phyloP scores from a whole-genome alignment of 2,329 filamentous ascomycete species.

The Ilyonectria sp. region DNA sequence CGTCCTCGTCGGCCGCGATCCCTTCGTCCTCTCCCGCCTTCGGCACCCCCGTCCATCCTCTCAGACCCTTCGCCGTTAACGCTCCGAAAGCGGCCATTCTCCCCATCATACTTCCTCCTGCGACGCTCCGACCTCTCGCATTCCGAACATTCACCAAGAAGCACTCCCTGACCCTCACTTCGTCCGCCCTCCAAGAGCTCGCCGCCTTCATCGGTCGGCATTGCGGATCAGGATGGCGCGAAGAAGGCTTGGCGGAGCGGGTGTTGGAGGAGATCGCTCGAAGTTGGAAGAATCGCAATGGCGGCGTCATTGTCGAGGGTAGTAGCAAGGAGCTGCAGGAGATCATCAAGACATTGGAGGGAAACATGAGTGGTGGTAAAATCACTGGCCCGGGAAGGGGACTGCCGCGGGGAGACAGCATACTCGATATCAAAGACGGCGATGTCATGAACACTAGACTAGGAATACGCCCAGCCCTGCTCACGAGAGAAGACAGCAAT shows the following conservation, averaged over 20 bases:
- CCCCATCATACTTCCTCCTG: constrained; percentile 89
- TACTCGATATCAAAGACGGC: constrained; percentile 70
- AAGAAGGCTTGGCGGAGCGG: constrained; percentile 92
- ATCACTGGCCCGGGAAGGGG: constrained; percentile 68
- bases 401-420: constrained; percentile 71
- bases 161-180: constrained; percentile 92
- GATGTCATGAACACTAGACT: constrained; percentile 70
- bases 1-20: constrained; percentile 69
- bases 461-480: constrained; percentile 63
- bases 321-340: constrained; percentile 81
- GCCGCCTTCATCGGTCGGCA: constrained; percentile 93
- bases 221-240: constrained; percentile 96
- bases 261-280: constrained; percentile 93
- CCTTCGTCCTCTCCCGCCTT: constrained; percentile 94
- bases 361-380: constrained; percentile 89
- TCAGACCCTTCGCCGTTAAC: constrained; percentile 73
- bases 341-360: constrained; percentile 87
- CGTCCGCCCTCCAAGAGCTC: constrained; percentile 86
- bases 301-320: constrained; percentile 92
- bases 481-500: constrained; percentile 73
- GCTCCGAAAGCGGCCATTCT: constrained; percentile 77
- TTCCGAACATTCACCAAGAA: constrained; percentile 98
- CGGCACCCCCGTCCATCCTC: constrained; percentile 86
- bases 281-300: constrained; percentile 91
- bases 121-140: constrained; percentile 89